These are phyloP conservation scores for Cladosporium velox DNA, from an alignment of 2,329 filamentous ascomycete genomes.

Conservation along the genomic window DNA sequence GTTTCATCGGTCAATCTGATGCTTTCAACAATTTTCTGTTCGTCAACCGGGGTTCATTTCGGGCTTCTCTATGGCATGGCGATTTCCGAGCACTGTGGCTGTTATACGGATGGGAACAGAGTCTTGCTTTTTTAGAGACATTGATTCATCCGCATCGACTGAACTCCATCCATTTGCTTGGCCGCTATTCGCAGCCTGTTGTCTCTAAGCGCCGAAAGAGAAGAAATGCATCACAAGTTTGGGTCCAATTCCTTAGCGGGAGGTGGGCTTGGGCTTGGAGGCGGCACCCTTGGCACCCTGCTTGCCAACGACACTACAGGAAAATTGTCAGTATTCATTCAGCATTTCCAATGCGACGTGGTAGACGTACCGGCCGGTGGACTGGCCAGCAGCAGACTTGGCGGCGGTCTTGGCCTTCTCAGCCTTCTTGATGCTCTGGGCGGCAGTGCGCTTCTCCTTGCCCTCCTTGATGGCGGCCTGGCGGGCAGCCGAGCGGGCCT, in stretches of 20 bases:
- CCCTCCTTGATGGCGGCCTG: slow-evolving; percentile 89
- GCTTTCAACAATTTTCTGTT: not conserved
- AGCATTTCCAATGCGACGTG: not conserved
- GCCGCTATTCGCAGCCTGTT: slow-evolving; percentile 18
- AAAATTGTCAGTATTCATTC: slow-evolving; percentile 17
- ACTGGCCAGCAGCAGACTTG: slow-evolving; percentile 72
- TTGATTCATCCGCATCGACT: slow-evolving; percentile 22
- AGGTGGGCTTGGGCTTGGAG: slow-evolving; percentile 77
- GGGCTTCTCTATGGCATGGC: slow-evolving; percentile 20
- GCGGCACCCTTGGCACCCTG: slow-evolving; percentile 91
- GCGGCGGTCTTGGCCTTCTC: slow-evolving; percentile 96
- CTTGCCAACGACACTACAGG: slow-evolving; percentile 75
- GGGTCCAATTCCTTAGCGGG: slow-evolving; percentile 15
- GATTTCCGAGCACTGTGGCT: slow-evolving; percentile 19
- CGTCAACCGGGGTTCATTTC: slow-evolving; percentile 16
- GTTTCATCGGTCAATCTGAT: not conserved
- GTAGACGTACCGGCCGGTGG: slow-evolving; percentile 54
- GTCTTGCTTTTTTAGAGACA: slow-evolving; percentile 19
- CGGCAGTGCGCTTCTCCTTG: slow-evolving; percentile 96
- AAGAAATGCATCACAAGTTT: slow-evolving; percentile 21
- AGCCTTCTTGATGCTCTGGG: slow-evolving; percentile 91
- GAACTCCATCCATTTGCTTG: slow-evolving; percentile 21
- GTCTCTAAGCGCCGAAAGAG: slow-evolving; percentile 21
- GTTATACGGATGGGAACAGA: slow-evolving; percentile 9
- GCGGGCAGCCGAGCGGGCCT: slow-evolving; percentile 91